A percentile compares a stretch with the other conserved stretches of the same genome.
These are phyloP conservation scores for Mortierella sp. DNA, from an alignment of 371 early-diverging fungal species.

Conservation along the genomic window DNA sequence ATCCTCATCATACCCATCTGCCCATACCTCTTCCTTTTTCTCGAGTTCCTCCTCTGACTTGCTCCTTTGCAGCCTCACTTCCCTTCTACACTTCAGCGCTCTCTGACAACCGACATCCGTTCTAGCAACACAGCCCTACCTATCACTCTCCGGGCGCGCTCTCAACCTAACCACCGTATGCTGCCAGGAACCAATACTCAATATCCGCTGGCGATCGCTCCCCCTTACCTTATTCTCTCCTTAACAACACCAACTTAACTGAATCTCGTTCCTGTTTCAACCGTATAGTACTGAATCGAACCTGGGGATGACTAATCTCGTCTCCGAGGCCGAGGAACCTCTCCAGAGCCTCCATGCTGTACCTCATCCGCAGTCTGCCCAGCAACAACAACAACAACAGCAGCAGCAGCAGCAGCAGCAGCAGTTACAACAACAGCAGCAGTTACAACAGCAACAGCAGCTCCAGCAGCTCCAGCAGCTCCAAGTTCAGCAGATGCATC, in stretches of 20 bases:
- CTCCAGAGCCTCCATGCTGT: conserved; percentile 9
- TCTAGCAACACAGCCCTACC: no score
- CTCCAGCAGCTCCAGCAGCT: conserved; percentile 11
- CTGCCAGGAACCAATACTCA: neutral
- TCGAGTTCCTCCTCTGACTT: no score
- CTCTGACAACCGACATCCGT: no score
- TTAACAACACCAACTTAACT: neutral
- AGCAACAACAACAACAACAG: neutral
- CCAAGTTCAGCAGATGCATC: conserved; percentile 6
- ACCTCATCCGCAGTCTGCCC: neutral
- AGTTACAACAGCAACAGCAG: neutral
- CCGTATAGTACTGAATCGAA: neutral
- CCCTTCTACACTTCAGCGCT: no score
- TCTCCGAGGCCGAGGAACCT: conserved; percentile 13
- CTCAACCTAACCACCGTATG: neutral
- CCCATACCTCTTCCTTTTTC: no score
- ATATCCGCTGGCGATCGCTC: neutral
- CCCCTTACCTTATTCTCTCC: neutral
- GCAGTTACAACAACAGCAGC: neutral
- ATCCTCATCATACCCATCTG: no score
- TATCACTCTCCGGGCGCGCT: no score
- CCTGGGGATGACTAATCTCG: conserved; percentile 13
- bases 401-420: neutral
- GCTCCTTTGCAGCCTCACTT: no score
- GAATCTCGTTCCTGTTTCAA: neutral